Evolutionary conservation across 1,139 yeast genomes (phyloP).

Genomic region (Pichia cactophila): DNA sequence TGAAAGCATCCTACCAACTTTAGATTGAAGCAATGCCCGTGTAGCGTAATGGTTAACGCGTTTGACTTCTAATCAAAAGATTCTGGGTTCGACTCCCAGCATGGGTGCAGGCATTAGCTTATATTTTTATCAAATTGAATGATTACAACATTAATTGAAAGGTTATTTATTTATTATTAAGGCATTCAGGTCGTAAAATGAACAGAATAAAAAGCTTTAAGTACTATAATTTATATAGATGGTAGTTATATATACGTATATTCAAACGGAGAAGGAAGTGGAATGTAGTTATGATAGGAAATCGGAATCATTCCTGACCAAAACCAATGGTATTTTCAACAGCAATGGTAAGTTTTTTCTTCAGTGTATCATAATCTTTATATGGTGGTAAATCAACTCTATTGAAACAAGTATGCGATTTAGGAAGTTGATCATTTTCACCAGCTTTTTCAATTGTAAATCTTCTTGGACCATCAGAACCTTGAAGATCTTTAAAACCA

Average conservation of each 20-base stretch:
- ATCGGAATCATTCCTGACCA: constrained; percentile 67
- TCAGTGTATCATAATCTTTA: constrained; percentile 48
- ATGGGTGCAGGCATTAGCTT: constrained; percentile 13
- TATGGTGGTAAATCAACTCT: constrained; percentile 62
- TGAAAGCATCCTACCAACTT: not conserved
- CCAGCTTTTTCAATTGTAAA: constrained; percentile 98
- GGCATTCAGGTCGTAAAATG: too few relatives aligned
- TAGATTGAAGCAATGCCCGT: constrained; percentile 9
- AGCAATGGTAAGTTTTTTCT: constrained; percentile 55
- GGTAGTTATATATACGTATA: not conserved
- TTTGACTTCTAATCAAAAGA: constrained; percentile 14
- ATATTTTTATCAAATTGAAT: not conserved
- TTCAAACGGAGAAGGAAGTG: not conserved
- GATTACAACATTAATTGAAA: too few relatives aligned
- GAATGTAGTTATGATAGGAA: not conserved
- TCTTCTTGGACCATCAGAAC: constrained; percentile 97
- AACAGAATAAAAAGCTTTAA: not conserved
- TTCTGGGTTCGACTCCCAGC: constrained; percentile 15
- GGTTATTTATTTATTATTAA: not conserved
- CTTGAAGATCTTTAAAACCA: constrained; percentile 97
- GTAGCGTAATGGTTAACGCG: constrained; percentile 14
- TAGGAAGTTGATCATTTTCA: constrained; percentile 85
- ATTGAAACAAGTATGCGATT: constrained; percentile 76
- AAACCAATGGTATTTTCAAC: constrained; percentile 65
- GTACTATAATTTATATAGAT: not conserved